phyloP scores from a whole-genome alignment of 306 rosid genomes.

The Geum urbanum region DNA sequence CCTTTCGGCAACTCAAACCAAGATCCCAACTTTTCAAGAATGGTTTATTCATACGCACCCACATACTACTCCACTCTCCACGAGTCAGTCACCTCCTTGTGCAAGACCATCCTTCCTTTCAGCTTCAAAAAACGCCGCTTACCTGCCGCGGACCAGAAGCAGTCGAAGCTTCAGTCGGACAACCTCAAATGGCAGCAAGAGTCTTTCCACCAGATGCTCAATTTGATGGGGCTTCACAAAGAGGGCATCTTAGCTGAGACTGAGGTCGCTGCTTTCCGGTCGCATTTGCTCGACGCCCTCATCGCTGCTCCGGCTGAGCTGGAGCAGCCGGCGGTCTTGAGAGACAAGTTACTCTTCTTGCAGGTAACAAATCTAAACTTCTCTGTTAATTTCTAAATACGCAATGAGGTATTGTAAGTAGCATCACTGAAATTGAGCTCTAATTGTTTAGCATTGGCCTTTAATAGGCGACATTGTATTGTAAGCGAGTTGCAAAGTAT shows the following conservation, averaged over 20 bases:
- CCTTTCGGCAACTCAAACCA: neutral
- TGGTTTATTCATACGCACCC: constrained; percentile 86
- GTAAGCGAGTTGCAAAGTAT: no score
- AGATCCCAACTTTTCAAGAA: constrained; percentile 25
- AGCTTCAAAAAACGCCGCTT: constrained; percentile 64
- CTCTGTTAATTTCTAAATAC: neutral
- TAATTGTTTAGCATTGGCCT: no score
- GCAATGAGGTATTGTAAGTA: neutral
- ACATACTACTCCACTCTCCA: constrained; percentile 85
- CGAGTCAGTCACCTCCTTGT: constrained; percentile 73
- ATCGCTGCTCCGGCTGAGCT: constrained; percentile 59
- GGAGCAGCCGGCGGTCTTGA: constrained; percentile 55
- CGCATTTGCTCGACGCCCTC: constrained; percentile 75
- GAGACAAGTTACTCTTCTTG: constrained; percentile 77
- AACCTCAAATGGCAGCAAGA: constrained; percentile 97
- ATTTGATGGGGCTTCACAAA: constrained; percentile 85
- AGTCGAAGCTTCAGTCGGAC: constrained; percentile 64
- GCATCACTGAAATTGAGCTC: neutral
- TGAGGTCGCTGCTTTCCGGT: constrained; percentile 63
- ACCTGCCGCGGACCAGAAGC: constrained; percentile 45
- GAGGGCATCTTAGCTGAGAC: constrained; percentile 72
- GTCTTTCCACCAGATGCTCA: constrained; percentile 81
- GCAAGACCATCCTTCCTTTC: constrained; percentile 80
- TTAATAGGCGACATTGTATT: no score
- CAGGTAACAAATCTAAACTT: constrained; percentile 44